phyloP scores from a whole-genome alignment of 176 grass and related monocot species.

The Oryza longistaminata region DNA sequence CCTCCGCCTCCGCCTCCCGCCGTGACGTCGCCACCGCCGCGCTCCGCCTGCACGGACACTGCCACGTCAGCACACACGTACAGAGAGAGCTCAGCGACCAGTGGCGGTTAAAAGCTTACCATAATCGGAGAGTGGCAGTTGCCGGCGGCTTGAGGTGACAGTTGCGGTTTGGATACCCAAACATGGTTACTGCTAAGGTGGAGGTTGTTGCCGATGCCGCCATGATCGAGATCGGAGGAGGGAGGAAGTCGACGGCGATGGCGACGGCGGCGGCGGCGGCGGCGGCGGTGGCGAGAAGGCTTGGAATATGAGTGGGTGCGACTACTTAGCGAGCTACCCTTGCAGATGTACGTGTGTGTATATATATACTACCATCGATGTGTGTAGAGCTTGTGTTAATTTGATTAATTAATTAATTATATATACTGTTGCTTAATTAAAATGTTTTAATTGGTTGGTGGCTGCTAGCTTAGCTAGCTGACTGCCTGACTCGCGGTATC shows the following conservation, averaged over 20 bases:
- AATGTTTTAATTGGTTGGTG: background rate
- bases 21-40: background rate
- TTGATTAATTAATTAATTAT: background rate
- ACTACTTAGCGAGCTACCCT: background rate
- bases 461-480: background rate
- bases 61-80: background rate
- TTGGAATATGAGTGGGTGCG: background rate
- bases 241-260: background rate
- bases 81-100: background rate
- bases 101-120: background rate
- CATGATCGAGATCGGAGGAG: background rate
- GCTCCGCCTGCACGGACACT: background rate
- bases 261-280: too few relatives aligned
- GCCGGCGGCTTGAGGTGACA: background rate
- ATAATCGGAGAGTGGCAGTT: background rate
- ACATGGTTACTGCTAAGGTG: background rate
- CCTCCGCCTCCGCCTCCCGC: background rate
- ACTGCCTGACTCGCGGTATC: background rate
- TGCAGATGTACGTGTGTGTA: background rate
- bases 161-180: background rate
- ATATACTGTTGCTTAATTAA: background rate
- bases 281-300: background rate
- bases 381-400: background rate
- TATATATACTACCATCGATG: background rate
- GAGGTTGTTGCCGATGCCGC: background rate